Evolutionary conservation across 352 stramenopile genomes (phyloP).

Genomic region (Pythium aristosporum): DNA sequence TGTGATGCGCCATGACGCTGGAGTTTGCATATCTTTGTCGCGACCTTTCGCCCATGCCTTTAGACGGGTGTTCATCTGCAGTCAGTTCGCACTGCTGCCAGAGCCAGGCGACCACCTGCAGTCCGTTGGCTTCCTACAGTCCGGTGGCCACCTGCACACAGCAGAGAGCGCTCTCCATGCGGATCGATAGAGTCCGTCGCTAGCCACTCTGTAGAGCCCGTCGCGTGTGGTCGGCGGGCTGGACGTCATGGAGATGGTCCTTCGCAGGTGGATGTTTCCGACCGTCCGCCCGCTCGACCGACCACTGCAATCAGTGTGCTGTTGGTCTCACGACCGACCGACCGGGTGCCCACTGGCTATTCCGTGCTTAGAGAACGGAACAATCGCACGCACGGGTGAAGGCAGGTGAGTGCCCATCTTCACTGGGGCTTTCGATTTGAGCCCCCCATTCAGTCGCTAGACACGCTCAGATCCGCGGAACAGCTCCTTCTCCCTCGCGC

Average conservation of each 20-base stretch:
- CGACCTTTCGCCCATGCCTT: conserved; percentile 9
- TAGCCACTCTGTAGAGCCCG: too few relatives aligned
- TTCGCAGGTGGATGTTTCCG: background rate
- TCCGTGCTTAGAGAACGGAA: too few relatives aligned
- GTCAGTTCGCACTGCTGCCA: background rate
- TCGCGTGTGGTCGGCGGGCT: too few relatives aligned
- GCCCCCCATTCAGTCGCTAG: too few relatives aligned
- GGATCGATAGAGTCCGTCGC: too few relatives aligned
- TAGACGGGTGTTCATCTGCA: conserved; percentile 12
- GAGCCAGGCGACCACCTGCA: background rate
- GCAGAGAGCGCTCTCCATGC: too few relatives aligned
- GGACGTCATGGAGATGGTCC: background rate
- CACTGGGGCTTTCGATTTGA: too few relatives aligned
- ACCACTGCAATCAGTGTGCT: conserved; percentile 11
- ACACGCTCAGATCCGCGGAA: conserved; percentile 1
- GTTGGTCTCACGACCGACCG: background rate
- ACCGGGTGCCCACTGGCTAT: background rate
- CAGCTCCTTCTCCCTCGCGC: background rate
- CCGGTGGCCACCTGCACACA: too few relatives aligned
- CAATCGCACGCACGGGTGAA: too few relatives aligned
- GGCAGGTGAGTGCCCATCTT: too few relatives aligned
- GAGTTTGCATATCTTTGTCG: background rate
- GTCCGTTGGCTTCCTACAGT: too few relatives aligned
- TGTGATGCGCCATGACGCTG: conserved; percentile 4
- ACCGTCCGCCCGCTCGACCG: conserved; percentile 6